A percentile compares a stretch with the other conserved stretches of the same genome.
Conservation (phyloP, 306 rosid genomes). For the Trifolium subterraneum region DNA sequence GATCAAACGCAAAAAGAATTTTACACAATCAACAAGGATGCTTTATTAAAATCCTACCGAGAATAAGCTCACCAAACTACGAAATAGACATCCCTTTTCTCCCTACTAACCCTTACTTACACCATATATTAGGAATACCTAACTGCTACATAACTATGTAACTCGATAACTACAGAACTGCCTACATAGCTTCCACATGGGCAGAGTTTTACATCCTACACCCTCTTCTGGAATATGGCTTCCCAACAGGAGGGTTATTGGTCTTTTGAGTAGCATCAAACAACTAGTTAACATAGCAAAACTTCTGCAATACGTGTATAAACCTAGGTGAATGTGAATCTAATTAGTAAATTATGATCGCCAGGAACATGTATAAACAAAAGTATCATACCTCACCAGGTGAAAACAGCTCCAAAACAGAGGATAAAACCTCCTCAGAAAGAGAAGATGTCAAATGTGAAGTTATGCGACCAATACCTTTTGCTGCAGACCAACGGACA, state of each 20-base stretch:
- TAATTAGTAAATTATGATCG: constrained; percentile 4
- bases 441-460: constrained; percentile 81
- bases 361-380: constrained; percentile 36
- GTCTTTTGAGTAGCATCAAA: constrained; percentile 1
- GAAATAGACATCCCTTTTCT: neutral
- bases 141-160: constrained; percentile 1
- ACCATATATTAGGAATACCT: constrained; percentile 4
- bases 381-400: constrained; percentile 79
- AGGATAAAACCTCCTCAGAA: constrained; percentile 86
- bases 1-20: constrained; percentile 3
- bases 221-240: constrained; percentile 21
- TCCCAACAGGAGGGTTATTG: constrained; percentile 24
- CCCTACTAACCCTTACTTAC: constrained; percentile 2
- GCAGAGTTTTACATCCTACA: neutral
- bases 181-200: constrained; percentile 12
- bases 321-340: constrained; percentile 23
- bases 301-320: constrained; percentile 21
- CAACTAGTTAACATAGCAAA: constrained; percentile 30
- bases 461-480: constrained; percentile 91
- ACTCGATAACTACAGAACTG: constrained; percentile 1
- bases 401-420: constrained; percentile 90
- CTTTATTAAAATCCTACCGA: constrained; percentile 4
- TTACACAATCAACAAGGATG: constrained; percentile 10
- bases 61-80: neutral
- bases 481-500: constrained; percentile 99